These are phyloP conservation scores for Colletotrichum spinosum DNA, from an alignment of 2,329 filamentous ascomycete genomes.

Conservation along the genomic window DNA sequence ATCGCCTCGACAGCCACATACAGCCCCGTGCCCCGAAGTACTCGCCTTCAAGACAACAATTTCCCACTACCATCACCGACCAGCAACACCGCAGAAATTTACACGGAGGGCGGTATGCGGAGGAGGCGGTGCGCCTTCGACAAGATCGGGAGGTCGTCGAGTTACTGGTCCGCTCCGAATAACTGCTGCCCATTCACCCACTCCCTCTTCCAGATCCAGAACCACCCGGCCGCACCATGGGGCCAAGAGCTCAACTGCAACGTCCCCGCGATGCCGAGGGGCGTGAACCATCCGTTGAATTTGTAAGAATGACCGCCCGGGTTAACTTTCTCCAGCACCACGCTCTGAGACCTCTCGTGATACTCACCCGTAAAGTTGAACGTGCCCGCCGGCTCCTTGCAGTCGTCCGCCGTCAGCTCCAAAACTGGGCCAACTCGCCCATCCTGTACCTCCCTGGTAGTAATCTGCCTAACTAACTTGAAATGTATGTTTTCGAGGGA, in stretches of 20 bases:
- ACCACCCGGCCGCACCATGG: background rate
- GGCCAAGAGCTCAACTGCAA: background rate
- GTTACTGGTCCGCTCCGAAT: too few relatives aligned
- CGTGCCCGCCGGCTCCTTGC: background rate
- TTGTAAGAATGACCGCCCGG: background rate
- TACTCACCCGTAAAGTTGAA: background rate
- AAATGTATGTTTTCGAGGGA: constrained; percentile 4
- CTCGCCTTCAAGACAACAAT: too few relatives aligned
- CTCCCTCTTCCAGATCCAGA: constrained; percentile 19
- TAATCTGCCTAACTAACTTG: background rate
- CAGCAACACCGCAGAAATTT: too few relatives aligned
- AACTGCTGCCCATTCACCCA: background rate
- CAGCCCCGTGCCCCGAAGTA: too few relatives aligned
- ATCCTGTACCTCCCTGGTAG: background rate
- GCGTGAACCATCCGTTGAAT: constrained; percentile 10
- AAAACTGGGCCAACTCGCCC: background rate
- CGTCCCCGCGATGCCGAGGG: background rate
- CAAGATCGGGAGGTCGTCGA: background rate
- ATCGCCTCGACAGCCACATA: too few relatives aligned
- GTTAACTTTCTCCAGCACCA: background rate
- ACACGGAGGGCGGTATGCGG: background rate
- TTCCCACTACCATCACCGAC: too few relatives aligned
- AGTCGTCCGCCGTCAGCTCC: background rate
- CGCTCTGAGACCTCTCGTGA: background rate
- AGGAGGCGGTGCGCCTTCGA: background rate